Base-by-base conservation (phyloP, 345 rosid genomes). In the Populus tremula region DNA sequence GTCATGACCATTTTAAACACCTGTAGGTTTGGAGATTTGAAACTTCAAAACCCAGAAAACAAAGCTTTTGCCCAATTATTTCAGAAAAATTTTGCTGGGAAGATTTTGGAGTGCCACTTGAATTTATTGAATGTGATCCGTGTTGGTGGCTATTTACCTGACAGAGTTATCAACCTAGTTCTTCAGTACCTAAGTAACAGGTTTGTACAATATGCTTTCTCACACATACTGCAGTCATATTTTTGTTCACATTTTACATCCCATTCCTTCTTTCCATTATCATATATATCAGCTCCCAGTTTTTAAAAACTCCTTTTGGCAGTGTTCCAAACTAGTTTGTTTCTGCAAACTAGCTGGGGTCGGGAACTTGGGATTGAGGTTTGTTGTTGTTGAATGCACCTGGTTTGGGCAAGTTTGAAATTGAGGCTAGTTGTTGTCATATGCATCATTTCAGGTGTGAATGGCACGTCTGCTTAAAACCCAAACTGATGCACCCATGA, bases 181-280 rank as follows among this genome's bases (percentile, higher is more conserved):
- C 99, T 96, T 83, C 96, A 96, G 81, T 96, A 92, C 85, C 83
- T 96, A 80, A 90, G 91, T 89, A 94, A 91, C 92, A 94, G 99
- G 99, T 94, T 72, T 77, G 85, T 72, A 53, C 31, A 74, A 4
- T 75, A 20, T 62, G 18, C 56, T 77, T 43, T 41, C 23, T 56
- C 54, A 43, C 53, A 39, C 53, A 29, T 36, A 38, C 27, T 13
- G 5, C 53, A 5, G 18, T 62, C 27, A 18, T 69, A 62, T 5
- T 29, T 49, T 29, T 45, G 45, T 18, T 13, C 23, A 36, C 25
- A 62, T 33, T 3, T 65, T 16, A 8, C 69, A 8, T 43, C 13
- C 25, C 17, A n/a, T 71, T 76, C 29, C 18, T 1, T 70, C 49
- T 18, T 80, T 9, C 65, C 21, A 13, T 69, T 45, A 36, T 18